Percentiles rank a stretch among this genome's conserved stretches.
phyloP scores from a whole-genome alignment of 805 yeast species.

The Phaffomyces antillensis region DNA sequence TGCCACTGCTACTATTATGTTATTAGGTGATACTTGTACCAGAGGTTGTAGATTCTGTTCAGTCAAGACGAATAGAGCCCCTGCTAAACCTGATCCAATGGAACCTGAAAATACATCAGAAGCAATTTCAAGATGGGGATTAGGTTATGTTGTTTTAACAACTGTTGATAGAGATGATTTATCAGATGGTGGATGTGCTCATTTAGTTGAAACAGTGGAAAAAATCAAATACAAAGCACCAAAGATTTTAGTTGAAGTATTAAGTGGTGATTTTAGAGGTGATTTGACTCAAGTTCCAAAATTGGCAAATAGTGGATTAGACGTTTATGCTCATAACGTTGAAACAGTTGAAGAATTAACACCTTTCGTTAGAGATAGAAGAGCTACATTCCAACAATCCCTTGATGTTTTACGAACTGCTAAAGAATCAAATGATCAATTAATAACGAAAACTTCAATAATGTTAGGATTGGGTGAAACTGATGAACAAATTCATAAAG shows the following conservation, averaged over 20 bases:
- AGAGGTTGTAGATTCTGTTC: slow-evolving; percentile 99
- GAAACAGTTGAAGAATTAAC: slow-evolving; percentile 96
- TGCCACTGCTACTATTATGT: slow-evolving; percentile 96
- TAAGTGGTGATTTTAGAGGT: slow-evolving; percentile 95
- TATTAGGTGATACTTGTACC: slow-evolving; percentile 97
- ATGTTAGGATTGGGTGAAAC: slow-evolving; percentile 98
- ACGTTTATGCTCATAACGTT: slow-evolving; percentile 93
- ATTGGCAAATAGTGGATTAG: slow-evolving; percentile 81
- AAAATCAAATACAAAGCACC: slow-evolving; percentile 85
- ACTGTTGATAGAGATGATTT: slow-evolving; percentile 97
- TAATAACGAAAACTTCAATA: slow-evolving; percentile 87
- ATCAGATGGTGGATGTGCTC: slow-evolving; percentile 87
- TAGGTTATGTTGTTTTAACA: slow-evolving; percentile 94
- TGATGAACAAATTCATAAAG: slow-evolving; percentile 77
- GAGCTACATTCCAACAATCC: slow-evolving; percentile 93
- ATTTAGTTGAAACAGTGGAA: slow-evolving; percentile 80
- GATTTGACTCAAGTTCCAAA: slow-evolving; percentile 71
- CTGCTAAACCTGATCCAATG: slow-evolving; percentile 85
- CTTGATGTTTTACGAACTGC: slow-evolving; percentile 74
- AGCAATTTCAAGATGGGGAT: slow-evolving; percentile 95
- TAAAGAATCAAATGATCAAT: slow-evolving; percentile 61
- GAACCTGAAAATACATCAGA: slow-evolving; percentile 98
- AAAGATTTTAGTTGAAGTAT: slow-evolving; percentile 84
- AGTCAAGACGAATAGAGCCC: slow-evolving; percentile 85
- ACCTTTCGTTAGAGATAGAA: slow-evolving; percentile 90